These are phyloP conservation scores for Xerocomellus amylosporus DNA, from an alignment of 768 basidiomycete genomes.

Conservation along the genomic window DNA sequence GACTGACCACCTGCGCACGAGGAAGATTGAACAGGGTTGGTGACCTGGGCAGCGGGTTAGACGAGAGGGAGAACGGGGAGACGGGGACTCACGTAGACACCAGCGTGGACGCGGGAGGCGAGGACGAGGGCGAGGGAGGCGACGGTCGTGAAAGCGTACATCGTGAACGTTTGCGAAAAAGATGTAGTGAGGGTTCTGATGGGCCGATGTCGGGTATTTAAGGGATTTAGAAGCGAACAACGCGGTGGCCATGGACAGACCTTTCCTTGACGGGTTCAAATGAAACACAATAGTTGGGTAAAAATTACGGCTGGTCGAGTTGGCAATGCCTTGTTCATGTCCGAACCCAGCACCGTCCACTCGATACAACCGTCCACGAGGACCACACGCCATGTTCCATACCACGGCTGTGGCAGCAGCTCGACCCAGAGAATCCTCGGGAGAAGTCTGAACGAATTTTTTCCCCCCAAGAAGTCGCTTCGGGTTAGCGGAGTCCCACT, in stretches of 20 bases:
- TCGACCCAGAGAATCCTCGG: no score
- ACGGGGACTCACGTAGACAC: conserved; percentile 20
- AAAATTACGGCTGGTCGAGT: conserved; percentile 4
- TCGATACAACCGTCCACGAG: conserved; percentile 9
- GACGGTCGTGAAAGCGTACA: conserved; percentile 12
- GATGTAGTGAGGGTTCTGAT: not conserved
- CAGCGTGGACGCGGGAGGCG: conserved; percentile 13
- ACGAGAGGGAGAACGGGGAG: not conserved
- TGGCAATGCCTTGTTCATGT: conserved; percentile 20
- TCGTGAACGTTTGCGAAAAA: conserved; percentile 10
- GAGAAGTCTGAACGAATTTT: not conserved
- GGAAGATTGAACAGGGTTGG: conserved; percentile 41
- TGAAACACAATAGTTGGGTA: conserved; percentile 7
- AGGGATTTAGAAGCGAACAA: conserved; percentile 23
- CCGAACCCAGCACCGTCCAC: conserved; percentile 6
- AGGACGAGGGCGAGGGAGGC: conserved; percentile 21
- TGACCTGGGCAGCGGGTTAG: conserved; percentile 37
- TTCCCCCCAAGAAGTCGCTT: not conserved
- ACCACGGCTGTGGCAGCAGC: not conserved
- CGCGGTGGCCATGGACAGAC: conserved; percentile 9
- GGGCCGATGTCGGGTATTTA: conserved; percentile 22
- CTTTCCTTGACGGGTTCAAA: conserved; percentile 3
- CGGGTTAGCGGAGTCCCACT: no score
- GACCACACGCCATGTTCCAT: conserved; percentile 11
- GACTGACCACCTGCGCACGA: conserved; percentile 52